phyloP scores from a whole-genome alignment of 495 filamentous ascomycete genomes.

The Rusavskia elegans region DNA sequence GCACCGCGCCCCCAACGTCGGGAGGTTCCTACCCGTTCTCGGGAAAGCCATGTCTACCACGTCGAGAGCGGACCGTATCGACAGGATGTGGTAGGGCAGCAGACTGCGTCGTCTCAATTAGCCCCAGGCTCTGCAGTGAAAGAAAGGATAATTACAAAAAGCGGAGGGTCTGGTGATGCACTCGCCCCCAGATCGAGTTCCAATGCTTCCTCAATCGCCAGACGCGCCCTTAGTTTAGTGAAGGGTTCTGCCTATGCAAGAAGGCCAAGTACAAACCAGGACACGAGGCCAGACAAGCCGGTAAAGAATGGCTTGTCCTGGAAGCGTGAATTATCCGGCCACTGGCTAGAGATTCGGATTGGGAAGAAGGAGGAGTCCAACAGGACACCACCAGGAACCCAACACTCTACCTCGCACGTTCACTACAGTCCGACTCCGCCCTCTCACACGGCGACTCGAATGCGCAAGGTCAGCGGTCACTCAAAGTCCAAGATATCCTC shows the following conservation, averaged over 20 bases:
- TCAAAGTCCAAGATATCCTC: background rate
- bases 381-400: background rate
- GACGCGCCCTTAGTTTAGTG: background rate
- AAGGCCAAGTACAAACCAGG: background rate
- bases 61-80: too few species aligned
- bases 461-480: background rate
- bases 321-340: conserved; percentile 6
- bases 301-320: conserved; percentile 6
- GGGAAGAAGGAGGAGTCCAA: background rate
- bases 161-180: background rate
- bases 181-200: background rate
- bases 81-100: too few species aligned
- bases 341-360: conserved; percentile 11
- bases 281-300: background rate
- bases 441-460: background rate
- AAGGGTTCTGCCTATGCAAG: background rate
- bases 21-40: too few species aligned
- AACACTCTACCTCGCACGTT: background rate
- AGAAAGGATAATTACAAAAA: background rate
- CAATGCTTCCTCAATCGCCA: background rate
- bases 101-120: too few species aligned
- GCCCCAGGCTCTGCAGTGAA: background rate
- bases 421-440: background rate
- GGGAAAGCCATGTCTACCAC: too few species aligned
- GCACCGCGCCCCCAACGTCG: background rate